Percentiles rank a stretch among this genome's conserved stretches.
Evolutionary conservation across 163 green algal genomes (phyloP).

Genomic region (Smithsoniella earleae): DNA sequence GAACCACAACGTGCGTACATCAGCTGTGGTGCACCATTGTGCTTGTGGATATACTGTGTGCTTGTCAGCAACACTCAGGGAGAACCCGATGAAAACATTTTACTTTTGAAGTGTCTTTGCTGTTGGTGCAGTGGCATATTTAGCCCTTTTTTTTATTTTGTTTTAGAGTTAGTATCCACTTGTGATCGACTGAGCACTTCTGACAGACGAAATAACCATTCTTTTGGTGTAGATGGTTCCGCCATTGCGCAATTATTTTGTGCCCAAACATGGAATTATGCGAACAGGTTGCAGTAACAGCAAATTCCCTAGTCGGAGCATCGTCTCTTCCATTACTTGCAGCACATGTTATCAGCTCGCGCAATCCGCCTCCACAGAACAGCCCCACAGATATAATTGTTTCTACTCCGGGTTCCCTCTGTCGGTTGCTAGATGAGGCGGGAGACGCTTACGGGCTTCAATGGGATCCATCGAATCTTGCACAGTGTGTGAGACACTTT

Average conservation of each 20-base stretch:
- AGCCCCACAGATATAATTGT: constrained; percentile 69
- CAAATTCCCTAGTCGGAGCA: constrained; percentile 36
- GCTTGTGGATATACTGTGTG: constrained; percentile 20
- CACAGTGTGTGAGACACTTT: background rate
- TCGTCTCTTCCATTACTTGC: background rate
- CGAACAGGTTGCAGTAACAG: constrained; percentile 63
- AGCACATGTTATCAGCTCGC: constrained; percentile 34
- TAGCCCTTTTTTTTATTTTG: too few species aligned
- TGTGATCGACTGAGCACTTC: too few species aligned
- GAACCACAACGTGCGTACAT: background rate
- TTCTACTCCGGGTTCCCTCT: constrained; percentile 67
- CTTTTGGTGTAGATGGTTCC: constrained; percentile 27
- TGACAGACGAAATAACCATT: background rate
- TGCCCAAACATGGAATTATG: constrained; percentile 75
- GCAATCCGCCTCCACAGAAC: constrained; percentile 46
- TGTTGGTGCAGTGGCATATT: too few species aligned
- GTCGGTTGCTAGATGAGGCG: constrained; percentile 40
- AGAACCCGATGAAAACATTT: constrained; percentile 30
- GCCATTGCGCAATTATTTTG: constrained; percentile 51
- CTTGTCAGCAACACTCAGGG: background rate
- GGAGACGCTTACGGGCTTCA: constrained; percentile 35
- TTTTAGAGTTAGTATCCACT: too few species aligned
- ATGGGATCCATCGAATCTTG: constrained; percentile 33
- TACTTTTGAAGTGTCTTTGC: too few species aligned
- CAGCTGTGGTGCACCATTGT: constrained; percentile 31